Conservation (phyloP, 1,139 yeast species). For the Yamadazyma jaroonii region DNA sequence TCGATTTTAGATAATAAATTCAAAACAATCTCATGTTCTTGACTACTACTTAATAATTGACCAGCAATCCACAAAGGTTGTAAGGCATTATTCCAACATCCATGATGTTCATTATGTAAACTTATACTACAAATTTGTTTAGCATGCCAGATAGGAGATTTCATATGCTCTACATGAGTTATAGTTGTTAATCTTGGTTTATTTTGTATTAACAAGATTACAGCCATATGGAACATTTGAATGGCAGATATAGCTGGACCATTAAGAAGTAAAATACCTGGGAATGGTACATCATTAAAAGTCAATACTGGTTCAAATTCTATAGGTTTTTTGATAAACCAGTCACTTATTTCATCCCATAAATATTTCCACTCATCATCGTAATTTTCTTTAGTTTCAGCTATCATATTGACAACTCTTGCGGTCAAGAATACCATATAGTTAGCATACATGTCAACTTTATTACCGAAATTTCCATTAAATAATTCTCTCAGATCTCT, state of each 20-base stretch:
- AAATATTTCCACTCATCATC: constrained; percentile 32
- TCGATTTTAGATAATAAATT: constrained; percentile 28
- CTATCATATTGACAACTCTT: constrained; percentile 28
- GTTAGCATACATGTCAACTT: constrained; percentile 38
- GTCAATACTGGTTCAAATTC: constrained; percentile 27
- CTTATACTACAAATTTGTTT: constrained; percentile 37
- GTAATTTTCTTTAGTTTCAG: constrained; percentile 19
- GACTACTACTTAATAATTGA: constrained; percentile 32
- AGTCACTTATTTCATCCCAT: constrained; percentile 32
- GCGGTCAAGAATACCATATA: constrained; percentile 36
- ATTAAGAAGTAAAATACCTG: constrained; percentile 30
- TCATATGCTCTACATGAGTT: constrained; percentile 11
- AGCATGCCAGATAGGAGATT: constrained; percentile 39
- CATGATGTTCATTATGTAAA: constrained; percentile 27
- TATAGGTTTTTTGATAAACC: constrained; percentile 31
- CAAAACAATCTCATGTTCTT: constrained; percentile 32
- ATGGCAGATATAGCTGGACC: constrained; percentile 38
- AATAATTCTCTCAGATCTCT: constrained; percentile 22
- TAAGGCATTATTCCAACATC: constrained; percentile 38
- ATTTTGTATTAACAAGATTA: constrained; percentile 35
- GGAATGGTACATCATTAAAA: constrained; percentile 29
- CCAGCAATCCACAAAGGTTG: constrained; percentile 43
- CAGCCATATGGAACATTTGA: constrained; percentile 38
- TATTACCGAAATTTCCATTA: constrained; percentile 13
- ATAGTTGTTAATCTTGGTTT: constrained; percentile 30